Evolutionary conservation across 768 basidiomycete species (phyloP).

Genomic region (Amanita thiersii): DNA sequence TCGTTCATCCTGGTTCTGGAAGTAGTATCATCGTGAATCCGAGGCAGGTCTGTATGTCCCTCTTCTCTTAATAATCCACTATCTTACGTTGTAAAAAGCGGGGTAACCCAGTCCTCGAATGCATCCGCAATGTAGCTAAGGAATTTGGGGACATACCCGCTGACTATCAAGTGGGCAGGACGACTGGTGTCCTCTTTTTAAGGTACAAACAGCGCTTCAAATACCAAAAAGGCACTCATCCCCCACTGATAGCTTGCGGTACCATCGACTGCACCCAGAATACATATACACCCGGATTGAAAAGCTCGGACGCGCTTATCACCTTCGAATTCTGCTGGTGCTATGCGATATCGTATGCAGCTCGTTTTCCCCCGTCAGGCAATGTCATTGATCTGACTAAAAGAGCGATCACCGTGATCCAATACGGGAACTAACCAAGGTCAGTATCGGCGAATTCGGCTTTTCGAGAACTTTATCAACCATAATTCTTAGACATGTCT

Average conservation of each 20-base stretch:
- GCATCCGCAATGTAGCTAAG: slow-evolving; percentile 82
- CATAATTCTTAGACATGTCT: slow-evolving; percentile 52
- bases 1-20: slow-evolving; percentile 55
- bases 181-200: slow-evolving; percentile 86
- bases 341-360: slow-evolving; percentile 83
- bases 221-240: background rate
- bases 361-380: background rate
- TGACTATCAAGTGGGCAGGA: slow-evolving; percentile 94
- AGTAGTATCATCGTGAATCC: slow-evolving; percentile 60
- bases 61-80: background rate
- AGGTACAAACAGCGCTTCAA: slow-evolving; percentile 40
- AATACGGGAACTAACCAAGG: slow-evolving; percentile 90
- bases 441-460: slow-evolving; percentile 15
- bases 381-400: background rate
- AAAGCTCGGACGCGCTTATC: slow-evolving; percentile 74
- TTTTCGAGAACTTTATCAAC: slow-evolving; percentile 4
- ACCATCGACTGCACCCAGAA: slow-evolving; percentile 95
- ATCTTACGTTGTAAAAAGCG: slow-evolving; percentile 36
- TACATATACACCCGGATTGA: slow-evolving; percentile 91
- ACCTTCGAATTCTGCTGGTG: slow-evolving; percentile 77
- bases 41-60: slow-evolving; percentile 34
- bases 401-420: slow-evolving; percentile 88
- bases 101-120: slow-evolving; percentile 83
- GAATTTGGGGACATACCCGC: slow-evolving; percentile 91
- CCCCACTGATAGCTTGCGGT: slow-evolving; percentile 56